These are phyloP conservation scores for Viridothelium virens DNA, from an alignment of 495 filamentous ascomycete species.

Conservation along the genomic window DNA sequence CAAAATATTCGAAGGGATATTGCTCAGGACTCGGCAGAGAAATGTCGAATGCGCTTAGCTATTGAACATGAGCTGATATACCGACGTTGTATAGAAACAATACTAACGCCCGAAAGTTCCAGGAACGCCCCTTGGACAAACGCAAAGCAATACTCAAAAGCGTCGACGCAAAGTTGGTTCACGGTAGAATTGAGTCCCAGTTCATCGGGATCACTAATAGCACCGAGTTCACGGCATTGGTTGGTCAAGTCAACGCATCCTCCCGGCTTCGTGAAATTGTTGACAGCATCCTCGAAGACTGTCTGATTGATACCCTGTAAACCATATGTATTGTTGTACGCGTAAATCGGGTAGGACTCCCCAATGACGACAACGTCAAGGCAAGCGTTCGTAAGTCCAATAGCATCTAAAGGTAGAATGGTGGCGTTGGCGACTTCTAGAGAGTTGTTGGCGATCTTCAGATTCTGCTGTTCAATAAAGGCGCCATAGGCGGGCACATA, in stretches of 20 bases:
- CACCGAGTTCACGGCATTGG: conserved; percentile 41
- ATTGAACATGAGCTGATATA: conserved; percentile 38
- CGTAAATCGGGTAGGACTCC: conserved; percentile 35
- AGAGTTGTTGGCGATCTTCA: conserved; percentile 19
- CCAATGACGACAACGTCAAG: conserved; percentile 35
- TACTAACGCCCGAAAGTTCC: conserved; percentile 1
- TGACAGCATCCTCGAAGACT: conserved; percentile 31
- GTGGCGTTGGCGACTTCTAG: conserved; percentile 20
- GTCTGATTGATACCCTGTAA: conserved; percentile 34
- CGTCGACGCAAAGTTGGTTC: conserved; percentile 41
- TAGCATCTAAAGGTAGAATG: conserved; percentile 18
- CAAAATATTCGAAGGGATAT: conserved; percentile 22
- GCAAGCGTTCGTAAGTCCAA: conserved; percentile 25
- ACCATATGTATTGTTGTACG: conserved; percentile 42
- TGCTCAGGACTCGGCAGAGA: conserved; percentile 21
- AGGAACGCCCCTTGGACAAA: conserved; percentile 44
- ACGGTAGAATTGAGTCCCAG: conserved; percentile 40
- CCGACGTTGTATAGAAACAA: background rate
- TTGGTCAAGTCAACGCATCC: conserved; percentile 49
- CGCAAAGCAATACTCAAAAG: conserved; percentile 41
- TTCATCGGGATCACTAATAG: conserved; percentile 40
- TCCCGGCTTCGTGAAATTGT: conserved; percentile 39
- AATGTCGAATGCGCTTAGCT: conserved; percentile 28
- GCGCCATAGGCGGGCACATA: conserved; percentile 21
- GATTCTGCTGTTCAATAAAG: conserved; percentile 25